A percentile compares a stretch with the other conserved stretches of the same genome.
phyloP scores from a whole-genome alignment of 495 filamentous ascomycete species.

The Darksidea phi region DNA sequence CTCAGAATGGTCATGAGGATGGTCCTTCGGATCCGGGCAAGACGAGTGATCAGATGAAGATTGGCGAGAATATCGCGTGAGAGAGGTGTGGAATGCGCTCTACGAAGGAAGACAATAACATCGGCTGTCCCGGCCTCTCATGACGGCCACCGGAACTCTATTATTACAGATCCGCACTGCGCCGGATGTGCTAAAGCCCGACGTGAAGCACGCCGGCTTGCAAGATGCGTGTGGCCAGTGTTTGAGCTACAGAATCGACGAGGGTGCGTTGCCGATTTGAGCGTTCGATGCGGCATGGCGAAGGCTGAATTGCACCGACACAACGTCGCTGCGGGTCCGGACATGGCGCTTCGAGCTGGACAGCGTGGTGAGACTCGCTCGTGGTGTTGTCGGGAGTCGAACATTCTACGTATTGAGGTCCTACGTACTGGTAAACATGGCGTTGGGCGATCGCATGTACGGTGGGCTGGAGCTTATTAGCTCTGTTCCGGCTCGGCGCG shows the following conservation, averaged over 20 bases:
- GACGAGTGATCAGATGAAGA: background rate
- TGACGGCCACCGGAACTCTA: slow-evolving; percentile 1
- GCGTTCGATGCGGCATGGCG: slow-evolving; percentile 23
- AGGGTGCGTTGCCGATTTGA: slow-evolving; percentile 30
- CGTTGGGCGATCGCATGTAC: background rate
- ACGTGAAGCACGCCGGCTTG: slow-evolving; percentile 1
- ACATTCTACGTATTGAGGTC: background rate
- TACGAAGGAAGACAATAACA: background rate
- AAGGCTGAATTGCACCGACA: background rate
- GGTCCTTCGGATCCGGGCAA: background rate
- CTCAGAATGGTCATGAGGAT: slow-evolving; percentile 19
- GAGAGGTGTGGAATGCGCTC: background rate
- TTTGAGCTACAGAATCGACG: slow-evolving; percentile 33
- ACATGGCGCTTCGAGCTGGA: too few relatives aligned
- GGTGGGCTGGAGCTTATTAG: background rate
- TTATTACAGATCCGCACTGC: background rate
- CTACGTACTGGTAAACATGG: background rate
- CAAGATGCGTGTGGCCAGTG: slow-evolving; percentile 23
- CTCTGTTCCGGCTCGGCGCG: background rate
- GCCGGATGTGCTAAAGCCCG: slow-evolving; percentile 8
- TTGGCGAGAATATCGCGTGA: background rate
- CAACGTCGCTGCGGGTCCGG: too few relatives aligned
- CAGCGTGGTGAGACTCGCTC: background rate
- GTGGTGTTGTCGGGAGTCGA: background rate
- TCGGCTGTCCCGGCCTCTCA: background rate